Evolutionary conservation across 352 stramenopile genomes (phyloP).

Genomic region (Phytophthora fragariae): DNA sequence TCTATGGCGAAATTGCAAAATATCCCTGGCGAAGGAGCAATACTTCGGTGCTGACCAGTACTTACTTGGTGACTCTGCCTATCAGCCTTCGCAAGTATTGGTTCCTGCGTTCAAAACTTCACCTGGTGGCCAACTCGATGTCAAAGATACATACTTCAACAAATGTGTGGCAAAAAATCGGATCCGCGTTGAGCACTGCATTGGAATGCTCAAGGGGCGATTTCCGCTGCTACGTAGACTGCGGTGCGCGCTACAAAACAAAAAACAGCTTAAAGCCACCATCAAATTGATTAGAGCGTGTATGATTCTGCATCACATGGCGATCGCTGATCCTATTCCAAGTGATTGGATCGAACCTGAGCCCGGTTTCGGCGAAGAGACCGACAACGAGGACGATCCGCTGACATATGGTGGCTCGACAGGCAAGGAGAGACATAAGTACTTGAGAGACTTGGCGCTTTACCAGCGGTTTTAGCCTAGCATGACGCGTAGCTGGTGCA

Average conservation of each 20-base stretch:
- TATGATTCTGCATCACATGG: background rate
- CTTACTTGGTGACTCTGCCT: background rate
- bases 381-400: background rate
- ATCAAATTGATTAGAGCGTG: background rate
- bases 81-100: background rate
- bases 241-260: background rate
- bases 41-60: background rate
- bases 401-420: background rate
- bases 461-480: background rate
- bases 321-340: background rate
- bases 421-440: background rate
- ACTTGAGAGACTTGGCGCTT: background rate
- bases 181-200: background rate
- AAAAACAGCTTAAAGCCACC: background rate
- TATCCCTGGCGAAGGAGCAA: background rate
- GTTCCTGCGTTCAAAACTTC: constrained; percentile 1
- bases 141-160: background rate
- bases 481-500: background rate
- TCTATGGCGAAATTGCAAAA: background rate
- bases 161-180: background rate
- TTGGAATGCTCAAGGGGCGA: background rate
- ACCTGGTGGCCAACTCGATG: background rate
- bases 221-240: background rate
- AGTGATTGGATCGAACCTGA: background rate
- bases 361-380: background rate